These are phyloP conservation scores for Eremomyces bilateralis DNA, from an alignment of 495 filamentous ascomycete genomes.

Conservation along the genomic window DNA sequence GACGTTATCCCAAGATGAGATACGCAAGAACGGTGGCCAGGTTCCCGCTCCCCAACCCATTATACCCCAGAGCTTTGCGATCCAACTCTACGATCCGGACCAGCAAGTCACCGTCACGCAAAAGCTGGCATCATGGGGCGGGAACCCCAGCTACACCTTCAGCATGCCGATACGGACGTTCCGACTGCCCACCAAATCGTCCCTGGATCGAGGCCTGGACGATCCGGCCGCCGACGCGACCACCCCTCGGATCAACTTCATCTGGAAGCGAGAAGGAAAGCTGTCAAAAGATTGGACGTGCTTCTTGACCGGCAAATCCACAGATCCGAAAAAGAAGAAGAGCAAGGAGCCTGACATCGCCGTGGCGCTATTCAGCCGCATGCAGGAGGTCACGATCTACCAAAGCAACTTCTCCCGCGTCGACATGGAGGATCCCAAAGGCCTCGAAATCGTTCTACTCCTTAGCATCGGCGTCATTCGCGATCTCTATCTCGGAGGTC, in stretches of 20 bases:
- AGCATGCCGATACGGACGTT: conserved; percentile 79
- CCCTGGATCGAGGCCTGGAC: conserved; percentile 51
- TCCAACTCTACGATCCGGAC: conserved; percentile 90
- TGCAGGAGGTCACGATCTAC: conserved; percentile 64
- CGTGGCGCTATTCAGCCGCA: conserved; percentile 49
- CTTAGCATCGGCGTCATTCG: conserved; percentile 65
- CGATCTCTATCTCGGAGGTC: conserved; percentile 55
- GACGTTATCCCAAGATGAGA: conserved; percentile 54
- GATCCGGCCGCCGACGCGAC: conserved; percentile 44
- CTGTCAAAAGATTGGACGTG: conserved; percentile 69
- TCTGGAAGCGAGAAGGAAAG: conserved; percentile 80
- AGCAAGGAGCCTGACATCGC: conserved; percentile 84
- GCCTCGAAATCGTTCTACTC: conserved; percentile 73
- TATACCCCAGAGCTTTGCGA: conserved; percentile 52
- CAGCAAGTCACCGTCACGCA: conserved; percentile 52
- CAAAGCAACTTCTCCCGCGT: conserved; percentile 78
- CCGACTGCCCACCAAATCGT: conserved; percentile 48
- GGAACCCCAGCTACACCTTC: conserved; percentile 68
- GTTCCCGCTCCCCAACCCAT: conserved; percentile 53
- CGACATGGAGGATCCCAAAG: conserved; percentile 87
- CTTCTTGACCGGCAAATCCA: conserved; percentile 53
- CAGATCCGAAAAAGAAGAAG: conserved; percentile 34
- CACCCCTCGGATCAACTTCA: conserved; percentile 65
- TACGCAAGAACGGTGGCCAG: conserved; percentile 47
- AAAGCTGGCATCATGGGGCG: conserved; percentile 54